Conservation (phyloP, 2,329 filamentous ascomycete genomes). For the Juglanconis sp. region DNA sequence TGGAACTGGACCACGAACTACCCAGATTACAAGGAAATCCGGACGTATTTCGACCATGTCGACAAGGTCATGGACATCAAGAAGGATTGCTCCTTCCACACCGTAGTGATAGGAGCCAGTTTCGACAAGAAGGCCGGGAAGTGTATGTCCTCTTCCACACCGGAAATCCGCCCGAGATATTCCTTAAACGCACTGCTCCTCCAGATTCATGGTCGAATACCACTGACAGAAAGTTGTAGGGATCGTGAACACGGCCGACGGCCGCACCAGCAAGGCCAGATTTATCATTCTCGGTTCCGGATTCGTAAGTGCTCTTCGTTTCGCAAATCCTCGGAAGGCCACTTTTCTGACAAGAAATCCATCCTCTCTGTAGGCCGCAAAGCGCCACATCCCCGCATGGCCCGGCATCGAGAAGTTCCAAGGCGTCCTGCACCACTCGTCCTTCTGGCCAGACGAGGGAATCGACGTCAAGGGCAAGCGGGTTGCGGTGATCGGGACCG, state of each 20-base stretch:
- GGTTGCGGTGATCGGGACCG: conserved; percentile 62
- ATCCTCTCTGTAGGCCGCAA: conserved; percentile 41
- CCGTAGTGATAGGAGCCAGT: conserved; percentile 48
- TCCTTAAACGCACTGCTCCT: too few species aligned
- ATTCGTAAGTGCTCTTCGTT: conserved; percentile 35
- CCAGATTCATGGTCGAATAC: too few species aligned
- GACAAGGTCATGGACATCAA: conserved; percentile 52
- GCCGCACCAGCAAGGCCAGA: conserved; percentile 45
- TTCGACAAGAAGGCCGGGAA: conserved; percentile 45
- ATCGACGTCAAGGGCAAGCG: conserved; percentile 57
- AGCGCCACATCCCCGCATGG: conserved; percentile 60
- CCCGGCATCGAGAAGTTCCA: conserved; percentile 58
- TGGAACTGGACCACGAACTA: conserved; percentile 57
- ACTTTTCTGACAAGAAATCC: not conserved
- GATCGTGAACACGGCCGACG: conserved; percentile 40
- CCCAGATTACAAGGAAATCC: conserved; percentile 49
- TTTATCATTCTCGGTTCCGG: conserved; percentile 53
- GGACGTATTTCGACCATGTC: conserved; percentile 57
- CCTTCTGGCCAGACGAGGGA: conserved; percentile 56
- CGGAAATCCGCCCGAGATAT: conserved; percentile 33
- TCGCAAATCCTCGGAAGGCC: not conserved
- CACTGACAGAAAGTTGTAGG: too few species aligned
- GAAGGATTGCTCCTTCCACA: conserved; percentile 56
- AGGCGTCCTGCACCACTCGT: conserved; percentile 57
- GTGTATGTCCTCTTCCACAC: conserved; percentile 29